Percentiles rank a stretch among this genome's conserved stretches.
Evolutionary conservation across 305 asterid genomes (phyloP).

Genomic region (Striga hermonthica): DNA sequence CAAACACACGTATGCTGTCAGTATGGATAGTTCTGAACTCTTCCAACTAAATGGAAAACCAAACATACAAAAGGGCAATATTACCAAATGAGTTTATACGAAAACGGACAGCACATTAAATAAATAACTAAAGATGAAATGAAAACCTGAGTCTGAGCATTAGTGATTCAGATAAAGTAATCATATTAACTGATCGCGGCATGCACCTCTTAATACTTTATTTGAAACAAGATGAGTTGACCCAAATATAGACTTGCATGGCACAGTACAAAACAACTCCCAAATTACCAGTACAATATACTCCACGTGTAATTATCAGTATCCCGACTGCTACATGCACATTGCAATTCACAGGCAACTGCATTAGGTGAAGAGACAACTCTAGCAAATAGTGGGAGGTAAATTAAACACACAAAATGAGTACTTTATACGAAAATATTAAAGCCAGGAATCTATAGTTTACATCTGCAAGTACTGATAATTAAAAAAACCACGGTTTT

Average conservation of each 20-base stretch:
- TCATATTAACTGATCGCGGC: no score
- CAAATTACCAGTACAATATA: not conserved
- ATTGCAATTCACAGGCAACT: not conserved
- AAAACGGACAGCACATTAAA: no score
- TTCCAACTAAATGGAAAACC: no score
- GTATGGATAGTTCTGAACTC: not conserved
- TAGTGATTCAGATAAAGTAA: no score
- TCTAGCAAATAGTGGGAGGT: not conserved
- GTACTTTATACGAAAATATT: slow-evolving; percentile 17
- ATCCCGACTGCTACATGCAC: not conserved
- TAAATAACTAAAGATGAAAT: no score
- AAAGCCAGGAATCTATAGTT: slow-evolving; percentile 27
- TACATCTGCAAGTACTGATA: slow-evolving; percentile 36
- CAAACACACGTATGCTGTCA: not conserved
- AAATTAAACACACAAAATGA: slow-evolving; percentile 10
- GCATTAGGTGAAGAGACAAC: not conserved
- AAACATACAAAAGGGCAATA: no score
- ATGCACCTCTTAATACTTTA: no score
- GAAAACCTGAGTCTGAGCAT: no score
- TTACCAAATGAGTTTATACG: no score
- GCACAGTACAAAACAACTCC: no score
- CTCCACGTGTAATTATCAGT: not conserved
- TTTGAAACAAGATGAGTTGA: no score
- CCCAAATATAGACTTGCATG: no score
- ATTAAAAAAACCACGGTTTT: slow-evolving; percentile 27